Evolutionary conservation across 2,329 filamentous ascomycete genomes (phyloP).

Genomic region (Fusarium sp.): DNA sequence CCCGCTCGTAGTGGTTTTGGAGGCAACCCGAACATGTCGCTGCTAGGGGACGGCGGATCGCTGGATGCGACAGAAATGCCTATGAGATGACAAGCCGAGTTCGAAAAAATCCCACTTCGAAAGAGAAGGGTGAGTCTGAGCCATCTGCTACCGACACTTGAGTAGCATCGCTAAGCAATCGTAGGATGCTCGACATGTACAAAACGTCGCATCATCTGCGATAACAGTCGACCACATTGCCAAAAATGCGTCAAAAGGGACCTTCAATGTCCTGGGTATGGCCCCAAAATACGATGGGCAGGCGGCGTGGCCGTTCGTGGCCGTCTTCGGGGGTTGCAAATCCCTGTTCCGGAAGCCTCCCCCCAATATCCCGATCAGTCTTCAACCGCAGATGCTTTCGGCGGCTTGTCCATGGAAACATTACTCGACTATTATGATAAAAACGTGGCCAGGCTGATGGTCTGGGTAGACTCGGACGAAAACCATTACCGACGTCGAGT

Average conservation of each 20-base stretch:
- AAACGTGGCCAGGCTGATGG: constrained; percentile 20
- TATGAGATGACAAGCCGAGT: no score
- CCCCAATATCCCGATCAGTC: background rate
- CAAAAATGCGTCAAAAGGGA: background rate
- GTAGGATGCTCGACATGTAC: constrained; percentile 2
- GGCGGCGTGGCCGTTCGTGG: constrained; percentile 16
- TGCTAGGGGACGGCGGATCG: no score
- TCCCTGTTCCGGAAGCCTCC: background rate
- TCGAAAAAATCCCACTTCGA: no score
- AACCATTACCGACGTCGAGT: constrained; percentile 17
- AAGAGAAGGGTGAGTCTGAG: no score
- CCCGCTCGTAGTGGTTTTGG: no score
- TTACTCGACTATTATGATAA: constrained; percentile 23
- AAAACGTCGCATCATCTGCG: constrained; percentile 5
- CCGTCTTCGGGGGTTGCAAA: constrained; percentile 3
- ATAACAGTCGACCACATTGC: background rate
- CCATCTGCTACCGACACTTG: no score
- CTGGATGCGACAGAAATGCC: no score
- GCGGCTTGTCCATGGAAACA: background rate
- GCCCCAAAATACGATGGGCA: constrained; percentile 12
- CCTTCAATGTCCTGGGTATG: constrained; percentile 17
- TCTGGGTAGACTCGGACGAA: constrained; percentile 20
- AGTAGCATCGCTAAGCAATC: background rate
- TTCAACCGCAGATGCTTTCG: background rate
- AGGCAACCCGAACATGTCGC: no score